Evolutionary conservation across 2,329 filamentous ascomycete species (phyloP), one percentile per base, ranked within the genome.

Genomic region (Exutisphaerella laricina): DNA sequence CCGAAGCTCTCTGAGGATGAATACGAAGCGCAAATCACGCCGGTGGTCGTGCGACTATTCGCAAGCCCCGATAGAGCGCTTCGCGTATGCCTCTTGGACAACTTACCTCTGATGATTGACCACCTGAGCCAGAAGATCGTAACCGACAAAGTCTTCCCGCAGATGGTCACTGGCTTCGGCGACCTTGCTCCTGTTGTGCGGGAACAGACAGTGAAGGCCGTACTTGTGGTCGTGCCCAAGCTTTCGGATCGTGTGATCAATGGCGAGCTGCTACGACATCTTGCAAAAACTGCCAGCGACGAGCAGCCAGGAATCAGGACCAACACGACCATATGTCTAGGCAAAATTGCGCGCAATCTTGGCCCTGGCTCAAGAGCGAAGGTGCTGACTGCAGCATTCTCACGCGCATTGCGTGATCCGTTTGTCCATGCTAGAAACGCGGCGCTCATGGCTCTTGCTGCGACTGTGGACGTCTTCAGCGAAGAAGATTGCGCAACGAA

Each of bases 251-350:
- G 92, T 26, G 85, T 85, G 5, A 83, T 97, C 55, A 98, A 98
- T 55, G 90, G 92, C 41, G 92, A 98, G 56, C 74, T 98, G 8
- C 71, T 98, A 16, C 85, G 85, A 56, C 84, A 94, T 59, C 75
- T 98, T 20, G 92, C 92, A 31, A 96, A 94, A 64, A 96, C 90
- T 1, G 88, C 92, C 33, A 98, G 97, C 57, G 92, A 98, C 50
- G 92, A 97, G 57, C 90, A 98, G 59, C 88, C 92, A 1, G 92
- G 92, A 1, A 98, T 98, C 53, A 80, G 92, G 49, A 98, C 92
- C 6, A 98, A 98, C 63, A 98, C 92, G 0, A 98, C 92, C 1
- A 98, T 98, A 43, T 97, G 90, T 61, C 70, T 98, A 1, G 92
- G 92, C 16, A 97, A 96, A 60, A 96, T 98, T 55, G 89, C 92